Conservation (phyloP, 352 stramenopile species). For the Hyaloperonospora brassicae region DNA sequence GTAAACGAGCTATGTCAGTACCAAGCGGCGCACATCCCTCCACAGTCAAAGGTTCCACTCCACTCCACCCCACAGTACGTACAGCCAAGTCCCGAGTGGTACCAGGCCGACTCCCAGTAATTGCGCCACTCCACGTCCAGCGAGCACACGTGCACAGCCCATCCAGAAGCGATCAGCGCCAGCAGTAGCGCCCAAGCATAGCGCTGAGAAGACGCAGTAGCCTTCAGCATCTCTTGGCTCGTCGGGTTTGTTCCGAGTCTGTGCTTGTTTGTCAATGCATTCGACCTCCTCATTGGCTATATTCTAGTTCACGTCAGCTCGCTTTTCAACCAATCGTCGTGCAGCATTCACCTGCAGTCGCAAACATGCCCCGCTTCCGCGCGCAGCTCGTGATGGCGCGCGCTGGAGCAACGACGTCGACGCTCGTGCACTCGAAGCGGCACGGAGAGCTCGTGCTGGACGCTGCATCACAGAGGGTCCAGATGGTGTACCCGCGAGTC, state of each 20-base stretch:
- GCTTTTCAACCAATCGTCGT: constrained; percentile 1
- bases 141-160: constrained; percentile 5
- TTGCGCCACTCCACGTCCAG: constrained; percentile 23
- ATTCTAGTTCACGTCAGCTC: not conserved
- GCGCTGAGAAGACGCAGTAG: not conserved
- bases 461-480: constrained; percentile 25
- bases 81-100: constrained; percentile 45
- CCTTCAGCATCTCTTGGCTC: constrained; percentile 1
- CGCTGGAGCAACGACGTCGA: constrained; percentile 2
- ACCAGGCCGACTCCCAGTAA: constrained; percentile 37
- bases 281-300: not conserved
- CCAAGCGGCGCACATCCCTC: not conserved
- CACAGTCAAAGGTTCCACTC: constrained; percentile 5
- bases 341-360: constrained; percentile 16
- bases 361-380: constrained; percentile 18
- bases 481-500: constrained; percentile 39
- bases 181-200: constrained; percentile 10
- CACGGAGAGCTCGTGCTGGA: constrained; percentile 36
- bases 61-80: constrained; percentile 9
- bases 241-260: not conserved
- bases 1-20: not conserved
- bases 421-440: constrained; percentile 29
- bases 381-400: constrained; percentile 30
- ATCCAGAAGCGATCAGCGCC: constrained; percentile 8
- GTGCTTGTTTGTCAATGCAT: no score